Evolutionary conservation across 352 stramenopile species (phyloP).

Genomic region (Phytophthora vignae): DNA sequence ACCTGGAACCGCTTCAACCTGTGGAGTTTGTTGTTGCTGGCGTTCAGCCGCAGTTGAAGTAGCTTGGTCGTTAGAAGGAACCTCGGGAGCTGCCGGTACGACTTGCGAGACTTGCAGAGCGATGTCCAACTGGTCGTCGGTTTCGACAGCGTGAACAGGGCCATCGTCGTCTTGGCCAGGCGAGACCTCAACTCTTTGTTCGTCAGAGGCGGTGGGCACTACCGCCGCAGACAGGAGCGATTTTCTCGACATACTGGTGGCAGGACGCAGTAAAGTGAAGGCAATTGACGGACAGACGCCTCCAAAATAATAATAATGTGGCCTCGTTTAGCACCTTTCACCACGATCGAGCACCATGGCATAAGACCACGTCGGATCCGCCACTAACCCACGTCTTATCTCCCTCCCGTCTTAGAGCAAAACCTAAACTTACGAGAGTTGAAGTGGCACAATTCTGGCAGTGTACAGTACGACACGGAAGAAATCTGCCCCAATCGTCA

Average conservation of each 20-base stretch:
- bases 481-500: neutral
- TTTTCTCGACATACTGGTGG: slow-evolving; percentile 1
- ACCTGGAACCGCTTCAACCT: neutral
- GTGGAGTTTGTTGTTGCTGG: neutral
- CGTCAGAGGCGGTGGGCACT: slow-evolving; percentile 1
- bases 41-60: neutral
- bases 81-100: too few relatives aligned
- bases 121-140: slow-evolving; percentile 1
- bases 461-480: neutral
- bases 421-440: neutral
- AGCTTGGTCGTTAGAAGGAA: neutral
- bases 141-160: neutral
- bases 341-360: neutral
- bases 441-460: neutral
- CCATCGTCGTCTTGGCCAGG: slow-evolving; percentile 2
- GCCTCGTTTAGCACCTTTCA: neutral
- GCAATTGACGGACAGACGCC: neutral
- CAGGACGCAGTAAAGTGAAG: neutral
- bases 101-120: neutral
- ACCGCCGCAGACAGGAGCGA: neutral
- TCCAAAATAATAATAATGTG: neutral
- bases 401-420: neutral
- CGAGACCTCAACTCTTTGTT: neutral
- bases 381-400: neutral
- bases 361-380: neutral